Evolutionary conservation across 768 basidiomycete genomes (phyloP).

Genomic region (Boletales sp.): DNA sequence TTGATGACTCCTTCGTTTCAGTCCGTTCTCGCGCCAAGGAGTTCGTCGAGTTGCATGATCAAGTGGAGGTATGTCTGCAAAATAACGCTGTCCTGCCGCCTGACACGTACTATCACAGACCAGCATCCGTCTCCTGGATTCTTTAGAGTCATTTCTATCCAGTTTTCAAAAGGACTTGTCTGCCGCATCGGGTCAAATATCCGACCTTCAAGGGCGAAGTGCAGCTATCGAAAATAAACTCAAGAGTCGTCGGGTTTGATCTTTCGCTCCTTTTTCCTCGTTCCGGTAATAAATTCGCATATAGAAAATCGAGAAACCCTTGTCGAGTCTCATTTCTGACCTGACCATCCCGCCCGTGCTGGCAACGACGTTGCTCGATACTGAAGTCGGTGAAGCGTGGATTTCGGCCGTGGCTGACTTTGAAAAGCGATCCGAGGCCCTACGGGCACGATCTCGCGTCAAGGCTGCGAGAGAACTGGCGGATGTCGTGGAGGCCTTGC

Average conservation of each 20-base stretch:
- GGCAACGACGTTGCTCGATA: constrained; percentile 76
- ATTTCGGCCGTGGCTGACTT: constrained; percentile 77
- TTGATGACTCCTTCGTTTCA: too few relatives aligned
- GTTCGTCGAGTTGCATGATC: constrained; percentile 85
- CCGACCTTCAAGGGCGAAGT: constrained; percentile 86
- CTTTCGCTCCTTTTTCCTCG: not conserved
- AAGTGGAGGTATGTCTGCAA: constrained; percentile 64
- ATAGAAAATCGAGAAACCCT: constrained; percentile 85
- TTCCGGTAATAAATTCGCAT: constrained; percentile 2
- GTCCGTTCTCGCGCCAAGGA: constrained; percentile 44
- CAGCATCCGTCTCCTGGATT: constrained; percentile 80
- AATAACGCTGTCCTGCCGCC: not conserved
- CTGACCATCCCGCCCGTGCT: constrained; percentile 81
- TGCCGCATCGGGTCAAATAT: constrained; percentile 93
- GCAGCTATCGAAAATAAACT: constrained; percentile 87
- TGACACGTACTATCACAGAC: constrained; percentile 48
- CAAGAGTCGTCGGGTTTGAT: constrained; percentile 75
- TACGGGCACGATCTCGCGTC: constrained; percentile 74
- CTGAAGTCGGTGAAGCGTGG: constrained; percentile 87
- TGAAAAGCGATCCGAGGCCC: constrained; percentile 65
- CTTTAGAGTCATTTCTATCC: constrained; percentile 86
- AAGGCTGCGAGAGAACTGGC: constrained; percentile 82
- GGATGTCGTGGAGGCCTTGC: constrained; percentile 81
- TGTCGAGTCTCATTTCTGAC: constrained; percentile 76
- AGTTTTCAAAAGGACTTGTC: constrained; percentile 95